Evolutionary conservation across 2,329 filamentous ascomycete genomes (phyloP).

Genomic region (Chaetoscypha palmicola): DNA sequence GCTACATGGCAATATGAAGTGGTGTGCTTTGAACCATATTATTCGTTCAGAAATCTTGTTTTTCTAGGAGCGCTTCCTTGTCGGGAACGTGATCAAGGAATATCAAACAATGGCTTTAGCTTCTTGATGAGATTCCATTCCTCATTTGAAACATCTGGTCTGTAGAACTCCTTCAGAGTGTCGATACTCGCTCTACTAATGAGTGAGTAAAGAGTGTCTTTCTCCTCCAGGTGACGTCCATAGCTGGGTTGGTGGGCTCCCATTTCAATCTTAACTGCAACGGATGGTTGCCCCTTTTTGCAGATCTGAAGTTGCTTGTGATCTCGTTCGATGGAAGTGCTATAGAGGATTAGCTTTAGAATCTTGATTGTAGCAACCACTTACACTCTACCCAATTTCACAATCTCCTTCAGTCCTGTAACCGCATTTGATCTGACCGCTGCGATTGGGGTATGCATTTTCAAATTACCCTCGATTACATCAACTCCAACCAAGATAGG

Average conservation of each 20-base stretch:
- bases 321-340: constrained; percentile 93
- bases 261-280: constrained; percentile 95
- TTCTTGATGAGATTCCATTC: constrained; percentile 95
- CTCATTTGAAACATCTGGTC: constrained; percentile 77
- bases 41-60: neutral
- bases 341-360: constrained; percentile 34
- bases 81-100: constrained; percentile 35
- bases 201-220: constrained; percentile 77
- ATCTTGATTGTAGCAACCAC: no score
- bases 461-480: constrained; percentile 82
- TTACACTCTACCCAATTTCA: constrained; percentile 76
- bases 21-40: neutral
- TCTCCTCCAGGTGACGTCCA: constrained; percentile 89
- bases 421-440: constrained; percentile 75
- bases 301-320: constrained; percentile 90
- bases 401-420: constrained; percentile 75
- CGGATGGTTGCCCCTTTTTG: constrained; percentile 95
- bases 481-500: constrained; percentile 95
- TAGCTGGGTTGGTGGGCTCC: constrained; percentile 88
- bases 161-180: constrained; percentile 92
- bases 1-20: neutral
- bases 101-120: constrained; percentile 90
- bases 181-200: constrained; percentile 88
- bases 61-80: neutral
- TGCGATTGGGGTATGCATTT: constrained; percentile 82